Conservation (phyloP, 345 rosid species). For the Lepidium aucheri region DNA sequence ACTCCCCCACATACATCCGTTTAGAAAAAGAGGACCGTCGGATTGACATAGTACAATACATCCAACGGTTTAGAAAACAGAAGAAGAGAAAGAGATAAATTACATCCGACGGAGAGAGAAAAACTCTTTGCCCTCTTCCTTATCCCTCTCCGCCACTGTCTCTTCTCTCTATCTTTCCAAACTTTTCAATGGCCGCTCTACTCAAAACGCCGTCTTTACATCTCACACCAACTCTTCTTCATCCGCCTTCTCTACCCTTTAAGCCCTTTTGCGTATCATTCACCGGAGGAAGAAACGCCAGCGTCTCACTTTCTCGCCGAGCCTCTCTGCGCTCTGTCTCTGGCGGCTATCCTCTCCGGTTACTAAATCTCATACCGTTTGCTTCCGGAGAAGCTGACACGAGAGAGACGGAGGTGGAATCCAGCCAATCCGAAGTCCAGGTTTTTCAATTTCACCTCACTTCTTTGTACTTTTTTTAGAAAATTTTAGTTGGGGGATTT, state of each 20-base stretch:
- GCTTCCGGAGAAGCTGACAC: slow-evolving; percentile 68
- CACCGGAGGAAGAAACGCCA: slow-evolving; percentile 26
- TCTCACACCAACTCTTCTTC: slow-evolving; percentile 28
- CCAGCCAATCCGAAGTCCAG: slow-evolving; percentile 51
- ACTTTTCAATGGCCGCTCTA: slow-evolving; percentile 55
- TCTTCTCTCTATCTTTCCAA: background rate
- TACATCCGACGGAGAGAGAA: background rate
- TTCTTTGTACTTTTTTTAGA: background rate
- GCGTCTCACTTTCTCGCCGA: slow-evolving; percentile 16
- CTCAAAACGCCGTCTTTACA: slow-evolving; percentile 50
- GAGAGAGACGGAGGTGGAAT: slow-evolving; percentile 37
- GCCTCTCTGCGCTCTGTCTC: slow-evolving; percentile 31
- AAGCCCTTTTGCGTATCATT: slow-evolving; percentile 37
- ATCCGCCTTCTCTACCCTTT: slow-evolving; percentile 20
- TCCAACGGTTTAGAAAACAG: slow-evolving; percentile 3
- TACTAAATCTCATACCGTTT: slow-evolving; percentile 37
- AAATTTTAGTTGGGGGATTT: background rate
- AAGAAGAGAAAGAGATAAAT: background rate
- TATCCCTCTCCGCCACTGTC: slow-evolving; percentile 14
- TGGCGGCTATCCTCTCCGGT: slow-evolving; percentile 29
- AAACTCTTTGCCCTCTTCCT: background rate
- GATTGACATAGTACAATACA: background rate
- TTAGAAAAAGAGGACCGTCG: background rate
- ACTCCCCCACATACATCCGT: no score
- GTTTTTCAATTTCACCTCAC: slow-evolving; percentile 28